Percentiles rank a stretch among this genome's conserved stretches.
These are phyloP conservation scores for Fusarium papillatum DNA, from an alignment of 2,329 filamentous ascomycete genomes.

Conservation along the genomic window DNA sequence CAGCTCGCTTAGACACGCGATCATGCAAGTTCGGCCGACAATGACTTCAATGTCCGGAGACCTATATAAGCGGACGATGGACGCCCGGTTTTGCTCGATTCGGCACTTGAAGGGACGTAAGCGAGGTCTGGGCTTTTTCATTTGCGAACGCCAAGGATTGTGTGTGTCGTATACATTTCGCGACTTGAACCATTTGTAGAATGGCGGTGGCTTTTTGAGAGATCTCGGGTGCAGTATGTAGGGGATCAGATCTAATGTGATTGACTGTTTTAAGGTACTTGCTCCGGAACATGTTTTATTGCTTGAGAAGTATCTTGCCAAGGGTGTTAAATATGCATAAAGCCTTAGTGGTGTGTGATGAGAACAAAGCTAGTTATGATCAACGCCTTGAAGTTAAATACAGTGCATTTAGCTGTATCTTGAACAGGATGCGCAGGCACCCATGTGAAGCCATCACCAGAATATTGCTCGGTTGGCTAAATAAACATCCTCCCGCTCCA, in stretches of 20 bases:
- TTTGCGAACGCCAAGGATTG: background rate
- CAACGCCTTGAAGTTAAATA: background rate
- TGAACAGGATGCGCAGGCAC: background rate
- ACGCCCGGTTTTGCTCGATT: background rate
- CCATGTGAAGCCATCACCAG: background rate
- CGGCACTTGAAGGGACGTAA: background rate
- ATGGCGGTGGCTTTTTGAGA: background rate
- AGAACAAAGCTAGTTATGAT: background rate
- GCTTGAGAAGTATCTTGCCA: background rate
- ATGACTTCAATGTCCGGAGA: background rate
- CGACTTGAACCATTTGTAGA: background rate
- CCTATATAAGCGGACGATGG: background rate
- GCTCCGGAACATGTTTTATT: background rate
- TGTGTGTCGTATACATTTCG: background rate
- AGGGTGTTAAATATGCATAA: background rate
- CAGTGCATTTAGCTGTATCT: background rate
- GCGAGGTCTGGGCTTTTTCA: background rate
- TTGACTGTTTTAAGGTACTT: background rate
- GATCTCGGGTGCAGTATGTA: constrained; percentile 5
- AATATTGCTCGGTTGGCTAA: background rate
- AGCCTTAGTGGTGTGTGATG: background rate
- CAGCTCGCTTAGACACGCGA: constrained; percentile 29
- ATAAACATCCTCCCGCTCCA: background rate
- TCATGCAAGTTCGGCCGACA: constrained; percentile 2
- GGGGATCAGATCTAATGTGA: background rate